These are phyloP conservation scores for Garcia nutans DNA, from an alignment of 345 rosid genomes.

Conservation along the genomic window DNA sequence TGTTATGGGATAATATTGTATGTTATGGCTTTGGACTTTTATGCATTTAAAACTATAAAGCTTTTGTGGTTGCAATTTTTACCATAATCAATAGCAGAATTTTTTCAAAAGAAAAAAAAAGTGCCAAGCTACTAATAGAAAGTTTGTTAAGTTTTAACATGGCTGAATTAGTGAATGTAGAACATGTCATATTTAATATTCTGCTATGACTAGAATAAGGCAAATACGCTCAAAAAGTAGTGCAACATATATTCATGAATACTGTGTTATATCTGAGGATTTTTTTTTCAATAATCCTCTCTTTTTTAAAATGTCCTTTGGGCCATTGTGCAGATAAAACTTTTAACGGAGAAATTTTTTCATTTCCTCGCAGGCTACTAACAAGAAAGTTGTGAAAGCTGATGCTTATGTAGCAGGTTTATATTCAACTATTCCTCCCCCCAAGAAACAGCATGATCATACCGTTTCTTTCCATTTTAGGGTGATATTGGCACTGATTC, in stretches of 20 bases:
- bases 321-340: not conserved
- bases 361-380: slow-evolving; percentile 63
- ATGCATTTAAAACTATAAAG: too few species aligned
- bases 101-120: too few species aligned
- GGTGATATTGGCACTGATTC: not conserved
- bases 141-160: not conserved
- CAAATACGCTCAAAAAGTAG: too few species aligned
- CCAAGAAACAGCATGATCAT: not conserved
- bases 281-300: not conserved
- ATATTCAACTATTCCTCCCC: slow-evolving; percentile 5
- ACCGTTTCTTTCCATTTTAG: not conserved
- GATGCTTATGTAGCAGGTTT: slow-evolving; percentile 93
- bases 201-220: too few species aligned
- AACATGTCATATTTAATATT: too few species aligned
- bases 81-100: too few species aligned
- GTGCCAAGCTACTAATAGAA: not conserved
- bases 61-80: too few species aligned
- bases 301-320: not conserved
- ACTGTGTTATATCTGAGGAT: not conserved
- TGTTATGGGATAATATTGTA: not conserved
- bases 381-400: slow-evolving; percentile 76
- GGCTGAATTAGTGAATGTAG: not conserved
- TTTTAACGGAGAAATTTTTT: not conserved
- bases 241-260: too few species aligned
- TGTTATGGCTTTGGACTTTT: too few species aligned